Base-by-base conservation (phyloP, 2,329 filamentous ascomycete species). In the Fusarium ambrosium region DNA sequence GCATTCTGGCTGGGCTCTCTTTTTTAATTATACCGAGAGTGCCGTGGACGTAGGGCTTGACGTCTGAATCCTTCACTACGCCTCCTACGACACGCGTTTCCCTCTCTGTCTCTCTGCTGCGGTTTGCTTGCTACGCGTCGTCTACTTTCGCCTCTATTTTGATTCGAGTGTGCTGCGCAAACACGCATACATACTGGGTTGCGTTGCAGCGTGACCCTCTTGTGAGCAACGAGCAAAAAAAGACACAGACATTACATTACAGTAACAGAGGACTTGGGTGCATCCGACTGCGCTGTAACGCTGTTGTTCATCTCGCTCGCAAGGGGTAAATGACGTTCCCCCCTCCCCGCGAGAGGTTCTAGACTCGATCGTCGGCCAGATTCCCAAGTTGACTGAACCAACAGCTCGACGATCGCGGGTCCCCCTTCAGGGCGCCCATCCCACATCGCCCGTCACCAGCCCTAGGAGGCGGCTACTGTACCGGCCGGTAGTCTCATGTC, bases 281-380 rank as follows among this genome's bases (percentile, higher is more conserved):
- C 45, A 32, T 36, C 58, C 68, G 36, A 36, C 32, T 59, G 62
- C 59, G 58, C 60, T 64, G 71, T 51, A 45, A 62, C 71, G 53
- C 27, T 56, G 37, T 24, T 39, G 51, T 56, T 16, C 51, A 34
- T 39, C 43, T 48, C 22, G n/a, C 24, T 34, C 29, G 29, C 39
- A 62, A 55, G 68, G 61, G 61, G 53, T 32, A 72, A 69, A 74
- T 72, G 64, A 69, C 64, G 22, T 37, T 48, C 29, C 32, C n/a
- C n/a, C 27, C 39, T 36, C 53, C 61, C 16, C 27, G 16, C 24
- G 24, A 37, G 53, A 66, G 69, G 58, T 74, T 74, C 72, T 60
- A 74, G 72, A 72, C 71, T 55, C 37, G 72, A 74, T 75, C 71
- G 53, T 51, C 71, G 68, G 43, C 20, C 71, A 55, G 74, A 62